Conservation (phyloP, 2,329 filamentous ascomycete genomes). For the Shiraia bambusicola region DNA sequence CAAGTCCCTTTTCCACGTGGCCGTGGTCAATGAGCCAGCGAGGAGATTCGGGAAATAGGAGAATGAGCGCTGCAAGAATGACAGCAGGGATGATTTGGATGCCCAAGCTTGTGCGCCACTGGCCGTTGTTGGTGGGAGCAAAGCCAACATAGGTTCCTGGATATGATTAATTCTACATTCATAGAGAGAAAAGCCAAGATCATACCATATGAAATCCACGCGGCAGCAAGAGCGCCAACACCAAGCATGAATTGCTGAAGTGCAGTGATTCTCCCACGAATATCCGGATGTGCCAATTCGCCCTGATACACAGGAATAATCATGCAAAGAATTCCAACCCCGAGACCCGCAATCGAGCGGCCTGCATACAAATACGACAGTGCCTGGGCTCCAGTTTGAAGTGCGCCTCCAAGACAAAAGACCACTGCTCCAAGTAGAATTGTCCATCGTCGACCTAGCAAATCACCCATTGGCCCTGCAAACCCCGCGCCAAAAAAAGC, state of each 20-base stretch:
- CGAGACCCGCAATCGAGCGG: conserved; percentile 67
- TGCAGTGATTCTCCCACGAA: conserved; percentile 72
- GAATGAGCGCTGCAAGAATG: conserved; percentile 65
- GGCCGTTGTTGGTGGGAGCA: conserved; percentile 48
- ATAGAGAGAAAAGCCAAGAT: not conserved
- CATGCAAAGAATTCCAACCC: conserved; percentile 64
- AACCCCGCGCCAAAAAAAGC: conserved; percentile 69
- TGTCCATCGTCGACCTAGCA: conserved; percentile 67
- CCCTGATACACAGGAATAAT: conserved; percentile 74
- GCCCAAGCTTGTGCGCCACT: conserved; percentile 66
- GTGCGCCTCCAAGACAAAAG: conserved; percentile 69
- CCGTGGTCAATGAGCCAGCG: conserved; percentile 76
- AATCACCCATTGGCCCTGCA: conserved; percentile 65
- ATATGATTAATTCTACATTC: not conserved
- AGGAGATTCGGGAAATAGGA: conserved; percentile 67
- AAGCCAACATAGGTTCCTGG: conserved; percentile 55
- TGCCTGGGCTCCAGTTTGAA: conserved; percentile 69
- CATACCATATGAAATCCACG: conserved; percentile 70
- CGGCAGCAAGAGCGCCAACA: conserved; percentile 69
- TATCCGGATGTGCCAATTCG: conserved; percentile 75
- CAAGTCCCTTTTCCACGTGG: conserved; percentile 63
- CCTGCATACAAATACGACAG: conserved; percentile 68
- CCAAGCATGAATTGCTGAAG: conserved; percentile 84
- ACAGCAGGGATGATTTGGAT: conserved; percentile 71
- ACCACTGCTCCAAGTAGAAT: conserved; percentile 71